These are phyloP conservation scores for Xylaria digitata DNA, from an alignment of 2,329 filamentous ascomycete genomes.

Conservation along the genomic window DNA sequence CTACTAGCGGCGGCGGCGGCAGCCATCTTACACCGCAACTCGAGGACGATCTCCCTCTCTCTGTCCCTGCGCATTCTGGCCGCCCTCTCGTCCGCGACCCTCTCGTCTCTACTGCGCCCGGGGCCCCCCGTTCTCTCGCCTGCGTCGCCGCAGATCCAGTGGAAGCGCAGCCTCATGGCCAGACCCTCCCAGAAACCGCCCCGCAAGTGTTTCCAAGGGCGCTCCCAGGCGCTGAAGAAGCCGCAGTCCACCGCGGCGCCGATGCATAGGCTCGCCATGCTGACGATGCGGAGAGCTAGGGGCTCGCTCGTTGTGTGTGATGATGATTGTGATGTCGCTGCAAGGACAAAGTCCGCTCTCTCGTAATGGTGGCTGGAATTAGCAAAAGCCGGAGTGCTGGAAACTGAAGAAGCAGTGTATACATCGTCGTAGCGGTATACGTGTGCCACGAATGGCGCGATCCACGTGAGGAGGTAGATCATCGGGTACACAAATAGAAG, in stretches of 20 bases:
- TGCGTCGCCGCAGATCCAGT: slow-evolving; percentile 49
- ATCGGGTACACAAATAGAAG: slow-evolving; percentile 81
- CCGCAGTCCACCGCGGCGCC: slow-evolving; percentile 76
- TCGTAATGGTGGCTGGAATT: no score
- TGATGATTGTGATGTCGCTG: not conserved
- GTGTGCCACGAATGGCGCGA: slow-evolving; percentile 75
- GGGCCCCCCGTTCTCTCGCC: slow-evolving; percentile 23
- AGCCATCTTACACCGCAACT: slow-evolving; percentile 52
- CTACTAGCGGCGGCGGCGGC: not conserved
- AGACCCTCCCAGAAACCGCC: slow-evolving; percentile 51
- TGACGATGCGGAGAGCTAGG: slow-evolving; percentile 65
- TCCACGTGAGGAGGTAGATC: slow-evolving; percentile 78
- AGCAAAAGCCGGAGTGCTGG: no score
- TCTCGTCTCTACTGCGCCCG: slow-evolving; percentile 36
- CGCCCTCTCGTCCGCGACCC: slow-evolving; percentile 61
- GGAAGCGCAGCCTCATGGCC: slow-evolving; percentile 41
- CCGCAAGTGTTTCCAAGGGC: slow-evolving; percentile 72
- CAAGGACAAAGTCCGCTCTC: not conserved
- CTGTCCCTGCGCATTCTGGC: slow-evolving; percentile 44
- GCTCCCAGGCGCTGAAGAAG: slow-evolving; percentile 76
- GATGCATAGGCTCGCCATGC: slow-evolving; percentile 68
- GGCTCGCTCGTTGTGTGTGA: slow-evolving; percentile 53
- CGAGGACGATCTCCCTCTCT: slow-evolving; percentile 62
- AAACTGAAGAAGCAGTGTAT: not conserved
- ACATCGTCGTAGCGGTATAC: slow-evolving; percentile 65